Evolutionary conservation across 2,329 filamentous ascomycete species (phyloP), one percentile per base, ranked within the genome.

Genomic region (Colletotrichum viniferum): DNA sequence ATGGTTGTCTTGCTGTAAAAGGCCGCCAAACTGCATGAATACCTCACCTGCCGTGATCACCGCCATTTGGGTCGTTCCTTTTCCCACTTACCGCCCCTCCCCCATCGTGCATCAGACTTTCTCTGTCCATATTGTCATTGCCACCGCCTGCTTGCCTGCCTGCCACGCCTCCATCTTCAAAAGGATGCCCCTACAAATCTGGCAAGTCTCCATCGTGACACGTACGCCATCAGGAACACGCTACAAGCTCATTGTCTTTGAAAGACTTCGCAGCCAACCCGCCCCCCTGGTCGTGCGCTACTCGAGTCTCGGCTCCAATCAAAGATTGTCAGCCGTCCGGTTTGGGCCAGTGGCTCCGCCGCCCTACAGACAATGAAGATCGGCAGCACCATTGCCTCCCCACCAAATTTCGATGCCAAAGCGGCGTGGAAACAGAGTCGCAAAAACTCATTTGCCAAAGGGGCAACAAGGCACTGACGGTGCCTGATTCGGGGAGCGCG

Each of bases 331-430:
- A 63, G 58, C 36, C 73, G 69, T 76, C 73, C 73, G 73, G 69
- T 76, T 76, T 73, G 56, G 73, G 73, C 48, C 69, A 76, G 70
- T 63, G 38, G 34, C 34, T 48, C 69, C 43, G 62, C 55, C 9
- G 48, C 56, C 63, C 34, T 34, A 71, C 14, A n/a, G 69, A 69
- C 73, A 73, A 73, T 73, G 58, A 76, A 38, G 73, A 76, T 76
- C 73, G 63, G 69, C 73, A 58, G 32, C 69, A 76, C 69, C 73
- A 76, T 64, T 75, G 69, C 73, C 43, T 69, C 62, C 73, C 69
- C 63, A 52, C 69, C 58, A 32, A 60, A 48, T 36, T 36, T 64
- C 64, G 34, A 68, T 43, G 36, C 69, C 73, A 69, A 30, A 68
- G 73, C 70, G 73, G 73, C 69, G 48, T 64, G 69, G 63, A 72